These are phyloP conservation scores for Aspergillus quadrilineatus DNA, from an alignment of 2,329 filamentous ascomycete genomes.

Conservation along the genomic window DNA sequence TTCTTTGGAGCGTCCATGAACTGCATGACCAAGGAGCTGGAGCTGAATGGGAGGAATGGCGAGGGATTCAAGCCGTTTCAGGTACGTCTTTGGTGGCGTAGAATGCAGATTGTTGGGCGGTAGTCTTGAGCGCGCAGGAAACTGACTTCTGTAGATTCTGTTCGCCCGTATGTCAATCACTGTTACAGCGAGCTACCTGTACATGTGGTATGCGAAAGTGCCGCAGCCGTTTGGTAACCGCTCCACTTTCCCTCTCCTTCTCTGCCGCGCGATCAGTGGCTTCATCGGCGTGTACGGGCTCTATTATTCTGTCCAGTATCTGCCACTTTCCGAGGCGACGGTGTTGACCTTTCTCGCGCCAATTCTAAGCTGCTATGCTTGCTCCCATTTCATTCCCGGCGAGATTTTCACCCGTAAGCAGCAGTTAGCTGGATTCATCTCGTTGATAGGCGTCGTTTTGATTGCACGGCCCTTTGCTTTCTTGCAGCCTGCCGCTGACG, in stretches of 20 bases:
- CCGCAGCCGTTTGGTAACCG: constrained; percentile 68
- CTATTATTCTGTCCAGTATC: constrained; percentile 72
- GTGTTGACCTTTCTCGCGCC: constrained; percentile 87
- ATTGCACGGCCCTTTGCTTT: constrained; percentile 67
- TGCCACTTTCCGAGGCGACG: constrained; percentile 82
- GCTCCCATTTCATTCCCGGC: constrained; percentile 66
- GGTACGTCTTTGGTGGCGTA: constrained; percentile 30
- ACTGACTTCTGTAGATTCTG: constrained; percentile 55
- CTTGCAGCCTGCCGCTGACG: constrained; percentile 8
- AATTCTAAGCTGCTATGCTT: constrained; percentile 74
- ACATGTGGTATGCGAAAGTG: constrained; percentile 70
- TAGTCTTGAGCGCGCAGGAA: neutral
- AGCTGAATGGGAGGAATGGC: constrained; percentile 64
- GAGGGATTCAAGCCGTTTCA: constrained; percentile 78
- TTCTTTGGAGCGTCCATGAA: constrained; percentile 86
- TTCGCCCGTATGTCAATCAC: constrained; percentile 79
- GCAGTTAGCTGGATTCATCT: constrained; percentile 72
- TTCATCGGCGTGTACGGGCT: constrained; percentile 79
- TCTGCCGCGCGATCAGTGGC: constrained; percentile 67
- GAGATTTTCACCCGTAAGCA: constrained; percentile 78
- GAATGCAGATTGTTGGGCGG: neutral
- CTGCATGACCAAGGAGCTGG: constrained; percentile 71
- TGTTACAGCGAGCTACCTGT: constrained; percentile 61
- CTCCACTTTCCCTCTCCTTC: constrained; percentile 66
- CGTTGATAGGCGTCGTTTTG: constrained; percentile 74